Conservation (phyloP, 2,329 filamentous ascomycete species). For the Plenodomus lindquistii region DNA sequence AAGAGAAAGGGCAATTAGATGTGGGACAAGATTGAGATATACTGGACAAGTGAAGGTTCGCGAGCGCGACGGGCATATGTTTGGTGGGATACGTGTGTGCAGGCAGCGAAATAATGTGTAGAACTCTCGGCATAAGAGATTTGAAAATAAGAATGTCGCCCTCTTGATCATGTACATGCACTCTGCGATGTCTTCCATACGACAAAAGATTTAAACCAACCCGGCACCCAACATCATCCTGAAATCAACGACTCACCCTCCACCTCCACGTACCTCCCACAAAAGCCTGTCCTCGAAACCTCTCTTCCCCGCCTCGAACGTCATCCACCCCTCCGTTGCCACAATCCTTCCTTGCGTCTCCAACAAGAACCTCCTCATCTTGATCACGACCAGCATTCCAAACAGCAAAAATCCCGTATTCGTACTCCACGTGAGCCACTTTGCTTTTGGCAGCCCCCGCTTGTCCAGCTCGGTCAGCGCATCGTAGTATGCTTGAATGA, state of each 20-base stretch:
- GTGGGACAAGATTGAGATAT: too few relatives aligned
- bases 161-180: too few relatives aligned
- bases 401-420: constrained; percentile 14
- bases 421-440: constrained; percentile 21
- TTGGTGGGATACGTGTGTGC: too few relatives aligned
- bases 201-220: too few relatives aligned
- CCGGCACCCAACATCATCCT: too few relatives aligned
- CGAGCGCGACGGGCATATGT: too few relatives aligned
- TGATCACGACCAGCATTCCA: constrained; percentile 21
- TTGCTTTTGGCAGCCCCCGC: constrained; percentile 6
- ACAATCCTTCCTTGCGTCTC: constrained; percentile 11
- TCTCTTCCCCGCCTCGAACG: constrained; percentile 15
- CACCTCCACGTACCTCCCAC: constrained; percentile 8
- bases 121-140: too few relatives aligned
- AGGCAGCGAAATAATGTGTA: too few relatives aligned
- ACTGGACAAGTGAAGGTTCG: too few relatives aligned
- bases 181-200: too few relatives aligned
- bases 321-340: constrained; percentile 17
- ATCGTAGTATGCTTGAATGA: constrained; percentile 13
- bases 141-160: too few relatives aligned
- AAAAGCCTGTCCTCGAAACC: constrained; percentile 13
- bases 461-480: constrained; percentile 11
- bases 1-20: too few relatives aligned
- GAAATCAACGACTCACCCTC: neutral
- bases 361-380: constrained; percentile 21